These are phyloP conservation scores for Fusarium brevicatenulatum DNA, from an alignment of 2,329 filamentous ascomycete species.

Conservation along the genomic window DNA sequence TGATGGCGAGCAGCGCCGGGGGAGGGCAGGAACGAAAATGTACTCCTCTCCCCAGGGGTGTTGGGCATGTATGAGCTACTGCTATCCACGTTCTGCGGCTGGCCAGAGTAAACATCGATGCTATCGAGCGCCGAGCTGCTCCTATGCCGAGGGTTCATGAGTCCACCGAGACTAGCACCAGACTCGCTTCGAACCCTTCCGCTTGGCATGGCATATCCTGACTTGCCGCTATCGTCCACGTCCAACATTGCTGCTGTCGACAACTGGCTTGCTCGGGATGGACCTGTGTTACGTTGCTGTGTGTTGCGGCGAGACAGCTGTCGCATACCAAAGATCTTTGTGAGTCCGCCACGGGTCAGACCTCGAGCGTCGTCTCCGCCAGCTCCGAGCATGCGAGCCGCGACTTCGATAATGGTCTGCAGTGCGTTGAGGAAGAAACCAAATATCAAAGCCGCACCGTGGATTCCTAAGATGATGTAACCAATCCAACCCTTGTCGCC, in stretches of 20 bases:
- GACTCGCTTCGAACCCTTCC: constrained; percentile 70
- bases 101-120: constrained; percentile 57
- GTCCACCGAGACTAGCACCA: constrained; percentile 65
- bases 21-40: constrained; percentile 75
- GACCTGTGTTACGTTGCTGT: constrained; percentile 66
- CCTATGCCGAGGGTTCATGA: constrained; percentile 59
- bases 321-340: constrained; percentile 91
- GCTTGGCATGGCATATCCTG: constrained; percentile 63
- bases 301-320: constrained; percentile 81
- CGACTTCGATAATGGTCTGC: constrained; percentile 89
- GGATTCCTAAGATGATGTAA: constrained; percentile 87
- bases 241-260: constrained; percentile 85
- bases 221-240: constrained; percentile 72
- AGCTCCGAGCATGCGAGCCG: constrained; percentile 82
- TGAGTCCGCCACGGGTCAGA: constrained; percentile 81
- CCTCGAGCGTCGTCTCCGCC: constrained; percentile 78
- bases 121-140: constrained; percentile 67
- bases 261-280: constrained; percentile 81
- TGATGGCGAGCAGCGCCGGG: constrained; percentile 61
- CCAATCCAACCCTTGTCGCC: constrained; percentile 93
- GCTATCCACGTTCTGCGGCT: constrained; percentile 62
- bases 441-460: constrained; percentile 85
- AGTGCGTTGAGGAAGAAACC: constrained; percentile 93
- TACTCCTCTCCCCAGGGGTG: constrained; percentile 76
- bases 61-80: constrained; percentile 76